Percentiles rank a stretch among this genome's conserved stretches.
phyloP scores from a whole-genome alignment of 139 green algal species.

The Chlamydomonas incerta region DNA sequence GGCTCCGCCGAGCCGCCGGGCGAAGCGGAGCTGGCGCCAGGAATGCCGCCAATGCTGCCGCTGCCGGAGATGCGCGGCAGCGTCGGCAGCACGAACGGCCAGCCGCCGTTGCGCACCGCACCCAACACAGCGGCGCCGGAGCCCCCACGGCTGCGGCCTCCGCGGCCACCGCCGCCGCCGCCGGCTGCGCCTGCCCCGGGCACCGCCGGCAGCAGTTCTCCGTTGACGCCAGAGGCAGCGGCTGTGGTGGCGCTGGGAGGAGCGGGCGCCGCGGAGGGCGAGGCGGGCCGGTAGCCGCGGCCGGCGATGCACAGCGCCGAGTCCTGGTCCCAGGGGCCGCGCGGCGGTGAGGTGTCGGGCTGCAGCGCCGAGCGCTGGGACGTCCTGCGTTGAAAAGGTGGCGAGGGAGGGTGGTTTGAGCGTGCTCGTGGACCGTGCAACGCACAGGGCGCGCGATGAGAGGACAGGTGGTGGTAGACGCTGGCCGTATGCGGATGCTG shows the following conservation, averaged over 20 bases:
- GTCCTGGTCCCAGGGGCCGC: constrained; percentile 9
- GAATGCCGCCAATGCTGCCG: neutral
- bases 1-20: neutral
- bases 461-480: no score
- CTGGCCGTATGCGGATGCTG: no score
- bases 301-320: constrained; percentile 14
- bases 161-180: neutral
- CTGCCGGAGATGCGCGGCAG: neutral
- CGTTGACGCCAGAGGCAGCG: no score
- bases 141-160: neutral
- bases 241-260: no score
- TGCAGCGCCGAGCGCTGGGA: neutral
- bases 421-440: no score
- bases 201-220: no score
- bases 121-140: neutral
- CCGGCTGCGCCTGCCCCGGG: no score
- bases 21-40: neutral
- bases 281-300: neutral
- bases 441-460: no score
- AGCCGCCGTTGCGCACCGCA: neutral
- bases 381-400: no score
- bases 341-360: neutral
- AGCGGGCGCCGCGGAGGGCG: no score
- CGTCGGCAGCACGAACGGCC: constrained; percentile 32
- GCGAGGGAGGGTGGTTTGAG: no score